These are phyloP conservation scores for Hypoxylon fragiforme DNA, from an alignment of 495 filamentous ascomycete species.

Conservation along the genomic window DNA sequence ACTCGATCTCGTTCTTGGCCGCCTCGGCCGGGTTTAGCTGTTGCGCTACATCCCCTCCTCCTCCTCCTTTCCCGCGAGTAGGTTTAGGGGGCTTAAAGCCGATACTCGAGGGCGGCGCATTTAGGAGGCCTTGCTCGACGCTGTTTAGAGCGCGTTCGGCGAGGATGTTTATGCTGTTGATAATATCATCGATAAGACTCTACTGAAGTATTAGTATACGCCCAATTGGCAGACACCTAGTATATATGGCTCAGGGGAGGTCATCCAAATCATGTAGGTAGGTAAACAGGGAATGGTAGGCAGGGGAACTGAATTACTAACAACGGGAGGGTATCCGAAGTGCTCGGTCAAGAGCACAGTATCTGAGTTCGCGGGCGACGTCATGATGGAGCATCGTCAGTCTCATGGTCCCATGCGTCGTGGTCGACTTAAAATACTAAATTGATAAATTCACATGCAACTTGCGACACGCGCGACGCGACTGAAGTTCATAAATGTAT, in stretches of 20 bases:
- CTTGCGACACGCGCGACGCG: conserved; percentile 30
- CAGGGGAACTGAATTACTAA: conserved; percentile 49
- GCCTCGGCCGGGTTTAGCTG: conserved; percentile 55
- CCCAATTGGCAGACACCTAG: neutral
- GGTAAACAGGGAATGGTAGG: neutral
- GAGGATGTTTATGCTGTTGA: conserved; percentile 91
- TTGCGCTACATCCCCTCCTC: conserved; percentile 49
- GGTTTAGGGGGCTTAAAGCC: conserved; percentile 63
- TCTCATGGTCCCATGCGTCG: conserved; percentile 14
- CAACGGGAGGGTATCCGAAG: conserved; percentile 89
- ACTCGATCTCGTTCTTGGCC: conserved; percentile 79
- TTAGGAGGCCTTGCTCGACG: conserved; percentile 77
- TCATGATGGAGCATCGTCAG: conserved; percentile 48
- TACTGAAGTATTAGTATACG: conserved; percentile 40
- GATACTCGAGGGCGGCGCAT: conserved; percentile 68
- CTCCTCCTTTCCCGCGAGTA: conserved; percentile 25
- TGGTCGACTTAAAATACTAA: conserved; percentile 8
- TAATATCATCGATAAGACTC: conserved; percentile 95
- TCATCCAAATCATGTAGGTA: neutral
- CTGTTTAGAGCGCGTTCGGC: conserved; percentile 82
- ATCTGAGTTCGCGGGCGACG: conserved; percentile 49
- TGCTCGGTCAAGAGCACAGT: conserved; percentile 91
- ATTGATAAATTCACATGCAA: conserved; percentile 8
- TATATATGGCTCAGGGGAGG: conserved; percentile 2
- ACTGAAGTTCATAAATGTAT: neutral